Evolutionary conservation across 202 grass and related monocot genomes (phyloP), one percentile per base, ranked within the genome.

Genomic region (Elaeis oleifera): DNA sequence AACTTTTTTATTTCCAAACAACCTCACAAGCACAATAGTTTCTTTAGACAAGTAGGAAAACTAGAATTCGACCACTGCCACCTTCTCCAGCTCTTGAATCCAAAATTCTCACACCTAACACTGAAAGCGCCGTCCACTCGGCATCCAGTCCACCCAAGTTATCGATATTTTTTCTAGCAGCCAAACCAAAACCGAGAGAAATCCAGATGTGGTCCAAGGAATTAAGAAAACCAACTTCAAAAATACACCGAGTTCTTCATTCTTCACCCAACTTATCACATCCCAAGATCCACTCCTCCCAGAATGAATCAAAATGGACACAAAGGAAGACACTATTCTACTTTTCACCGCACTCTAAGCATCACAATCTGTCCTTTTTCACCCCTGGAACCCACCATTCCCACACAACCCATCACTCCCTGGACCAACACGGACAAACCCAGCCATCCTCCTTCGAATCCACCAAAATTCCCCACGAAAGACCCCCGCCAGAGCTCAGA

Each of bases 51-150:
- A 23, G 16, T 23, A 56, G 18, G 53, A 68, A 49, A 22, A 56
- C n/a, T n/a, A 32, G 22, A 19, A 22, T 20, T 22, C 18, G 2
- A 32, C 23, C 17, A 55, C 16, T 23, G 23, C 26, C 65, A 68
- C 27, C 27, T 44, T 49, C 48, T 56, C 65, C 24, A 20, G 14
- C 14, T 27, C 14, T 44, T 36, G n/a, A 60, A 59, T 22, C 60
- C 36, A 60, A 61, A 72, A 19, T 50, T 54, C 70, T 64, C 55
- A 51, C 31, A 50, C 73, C 73, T 73, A 73, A 71, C 61, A 71
- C 68, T 71, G 59, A 60, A 76, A 70, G 36, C 36, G 11, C 11
- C 36, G 11, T 44, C 36, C 36, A 14, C 36, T 3, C 9, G 11
- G 11, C 36, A 3, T 44, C 9, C 11, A 44, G 9, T 11, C 36